Evolutionary conservation across 2,329 filamentous ascomycete species (phyloP).

Genomic region (Parastagonospora nodorum): DNA sequence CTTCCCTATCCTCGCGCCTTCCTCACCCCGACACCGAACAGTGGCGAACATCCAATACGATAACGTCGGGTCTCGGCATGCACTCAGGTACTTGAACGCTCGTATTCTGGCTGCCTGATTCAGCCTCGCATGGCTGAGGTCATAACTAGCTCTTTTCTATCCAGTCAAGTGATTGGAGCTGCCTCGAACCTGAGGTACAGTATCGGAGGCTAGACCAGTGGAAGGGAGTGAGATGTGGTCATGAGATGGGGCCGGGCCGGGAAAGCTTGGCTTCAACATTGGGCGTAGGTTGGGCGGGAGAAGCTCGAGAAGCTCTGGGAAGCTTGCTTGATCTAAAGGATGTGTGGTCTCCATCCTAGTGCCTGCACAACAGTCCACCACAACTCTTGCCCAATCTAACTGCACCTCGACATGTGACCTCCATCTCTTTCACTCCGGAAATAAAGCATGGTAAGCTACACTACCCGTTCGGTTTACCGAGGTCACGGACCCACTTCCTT

Average conservation of each 20-base stretch:
- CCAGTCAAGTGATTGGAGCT: slow-evolving; percentile 11
- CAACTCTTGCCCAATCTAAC: too few species aligned
- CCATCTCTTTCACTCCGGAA: too few species aligned
- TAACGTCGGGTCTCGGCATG: slow-evolving; percentile 5
- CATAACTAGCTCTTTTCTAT: slow-evolving; percentile 3
- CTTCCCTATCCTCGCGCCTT: background rate
- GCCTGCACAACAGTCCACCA: too few species aligned
- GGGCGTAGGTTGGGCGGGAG: slow-evolving; percentile 1
- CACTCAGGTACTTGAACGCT: slow-evolving; percentile 2
- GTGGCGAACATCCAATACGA: background rate
- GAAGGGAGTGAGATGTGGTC: background rate
- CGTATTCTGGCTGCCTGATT: slow-evolving; percentile 3
- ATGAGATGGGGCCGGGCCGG: slow-evolving; percentile 8
- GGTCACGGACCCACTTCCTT: background rate
- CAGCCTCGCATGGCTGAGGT: slow-evolving; percentile 13
- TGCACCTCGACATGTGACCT: too few species aligned
- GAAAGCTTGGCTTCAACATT: slow-evolving; percentile 11
- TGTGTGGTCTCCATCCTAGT: too few species aligned
- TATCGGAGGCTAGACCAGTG: slow-evolving; percentile 10
- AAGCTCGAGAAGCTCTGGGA: too few species aligned
- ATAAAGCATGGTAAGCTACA: too few species aligned
- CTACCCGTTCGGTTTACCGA: background rate
- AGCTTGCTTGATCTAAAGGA: too few species aligned
- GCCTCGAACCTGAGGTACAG: slow-evolving; percentile 4
- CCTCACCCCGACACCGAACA: background rate